Conservation (phyloP, 768 basidiomycete genomes). For the Boletus rubescentipes region DNA sequence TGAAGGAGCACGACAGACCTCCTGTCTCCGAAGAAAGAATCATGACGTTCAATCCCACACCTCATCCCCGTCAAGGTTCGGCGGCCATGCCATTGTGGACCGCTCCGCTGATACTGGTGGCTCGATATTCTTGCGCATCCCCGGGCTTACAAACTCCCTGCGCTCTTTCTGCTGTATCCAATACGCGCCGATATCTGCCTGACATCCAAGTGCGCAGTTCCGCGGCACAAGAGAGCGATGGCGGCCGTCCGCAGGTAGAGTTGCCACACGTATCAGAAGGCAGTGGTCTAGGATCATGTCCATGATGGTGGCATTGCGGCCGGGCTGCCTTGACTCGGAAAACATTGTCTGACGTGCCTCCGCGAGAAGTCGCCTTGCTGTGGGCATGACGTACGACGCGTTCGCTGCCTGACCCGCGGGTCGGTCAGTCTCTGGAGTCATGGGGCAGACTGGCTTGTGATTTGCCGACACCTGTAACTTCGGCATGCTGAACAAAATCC, state of each 20-base stretch:
- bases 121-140: constrained; percentile 5
- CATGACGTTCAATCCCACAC: constrained; percentile 17
- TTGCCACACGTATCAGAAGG: constrained; percentile 8
- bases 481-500: constrained; percentile 12
- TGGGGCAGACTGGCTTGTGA: not conserved
- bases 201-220: constrained; percentile 29
- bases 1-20: constrained; percentile 15
- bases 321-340: constrained; percentile 29
- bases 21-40: constrained; percentile 18
- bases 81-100: constrained; percentile 37
- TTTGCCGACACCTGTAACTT: not conserved
- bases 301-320: constrained; percentile 42
- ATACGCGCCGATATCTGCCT: constrained; percentile 35
- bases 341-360: constrained; percentile 31
- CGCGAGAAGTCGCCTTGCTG: constrained; percentile 23
- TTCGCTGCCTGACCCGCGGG: not conserved
- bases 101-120: constrained; percentile 46
- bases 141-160: not conserved
- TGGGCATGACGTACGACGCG: not conserved
- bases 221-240: constrained; percentile 5
- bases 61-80: constrained; percentile 23
- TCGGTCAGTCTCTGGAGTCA: not conserved
- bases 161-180: constrained; percentile 34
- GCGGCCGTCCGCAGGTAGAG: constrained; percentile 6
- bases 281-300: constrained; percentile 45